Base-by-base conservation (phyloP, 306 rosid species). In the Quercus cerris region DNA sequence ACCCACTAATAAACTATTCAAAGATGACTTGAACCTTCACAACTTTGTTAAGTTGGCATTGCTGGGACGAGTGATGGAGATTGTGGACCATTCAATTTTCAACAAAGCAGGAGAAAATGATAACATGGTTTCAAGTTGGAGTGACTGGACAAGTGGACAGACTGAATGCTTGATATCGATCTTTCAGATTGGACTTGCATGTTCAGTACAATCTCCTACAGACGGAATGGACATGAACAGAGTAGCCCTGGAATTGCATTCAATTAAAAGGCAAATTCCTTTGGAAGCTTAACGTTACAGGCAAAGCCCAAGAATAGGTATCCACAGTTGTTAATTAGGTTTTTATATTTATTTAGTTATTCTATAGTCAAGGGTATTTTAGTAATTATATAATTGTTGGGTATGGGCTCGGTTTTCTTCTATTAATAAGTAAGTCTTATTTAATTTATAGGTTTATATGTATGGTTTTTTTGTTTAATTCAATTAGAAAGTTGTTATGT, bases 171-270 rank as follows among this genome's bases (percentile, higher is more conserved):
- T 78, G 8, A 5, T 31, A n/a, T 68, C 35, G 5, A 46, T 69
- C 22, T 66, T 69, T 54, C 6, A 35, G n/a, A 78, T 52, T 30
- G 80, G 80, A 54, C 56, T 77, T 30, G 75, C 74, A 33, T 31
- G 74, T 31, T 67, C 74, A 10, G 22, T 25, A 30, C 67, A 54
- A 13, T 69, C 56, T 11, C 75, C 67, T 1, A 54, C 14, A n/a
- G 46, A 33, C 25, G 69, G 75, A 70, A 56, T 69, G 70, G 8
- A 64, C 51, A 77, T 66, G 74, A 62, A 19, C 13, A 62, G 35
- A 25, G 68, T 27, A 23, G 7, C 38, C 2, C 0, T 27, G 38
- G 9, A 62, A 11, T 62, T 62, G 38, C n/a, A 4, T 25, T 27
- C 33, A 62, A 27, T 62, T 27, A 62, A 30, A 31, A 62, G 68